phyloP scores from a whole-genome alignment of 495 filamentous ascomycete species.

The Letharia columbiana region DNA sequence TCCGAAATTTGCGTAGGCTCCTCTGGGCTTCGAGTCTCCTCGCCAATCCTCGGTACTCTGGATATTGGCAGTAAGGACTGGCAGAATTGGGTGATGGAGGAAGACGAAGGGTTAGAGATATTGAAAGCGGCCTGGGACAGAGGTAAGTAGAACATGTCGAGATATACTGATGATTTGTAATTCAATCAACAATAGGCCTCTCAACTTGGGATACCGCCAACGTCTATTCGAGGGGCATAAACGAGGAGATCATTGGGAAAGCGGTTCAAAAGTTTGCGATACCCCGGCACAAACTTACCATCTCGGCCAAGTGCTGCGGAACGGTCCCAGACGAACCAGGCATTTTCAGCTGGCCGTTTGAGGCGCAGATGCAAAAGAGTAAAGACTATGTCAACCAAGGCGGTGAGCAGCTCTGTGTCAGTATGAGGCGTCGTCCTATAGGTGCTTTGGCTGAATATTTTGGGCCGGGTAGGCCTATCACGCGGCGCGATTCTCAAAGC shows the following conservation, averaged over 20 bases:
- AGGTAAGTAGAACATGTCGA: not conserved
- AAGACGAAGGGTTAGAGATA: conserved; percentile 32
- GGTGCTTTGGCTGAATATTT: no score
- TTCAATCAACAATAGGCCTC: no score
- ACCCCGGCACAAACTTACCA: conserved; percentile 34
- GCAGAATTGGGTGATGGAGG: conserved; percentile 35
- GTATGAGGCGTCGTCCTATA: no score
- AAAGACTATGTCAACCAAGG: conserved; percentile 39
- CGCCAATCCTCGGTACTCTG: conserved; percentile 40
- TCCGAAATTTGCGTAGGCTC: not conserved
- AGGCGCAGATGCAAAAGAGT: conserved; percentile 26
- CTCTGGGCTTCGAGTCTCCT: conserved; percentile 36
- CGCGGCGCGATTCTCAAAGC: not conserved
- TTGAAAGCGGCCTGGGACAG: conserved; percentile 5
- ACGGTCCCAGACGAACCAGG: conserved; percentile 32
- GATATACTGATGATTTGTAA: no score
- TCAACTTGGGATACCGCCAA: conserved; percentile 36
- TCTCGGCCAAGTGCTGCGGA: conserved; percentile 37
- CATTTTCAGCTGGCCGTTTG: conserved; percentile 23
- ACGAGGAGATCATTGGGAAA: conserved; percentile 37
- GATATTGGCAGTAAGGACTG: conserved; percentile 34
- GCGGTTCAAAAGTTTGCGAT: conserved; percentile 37
- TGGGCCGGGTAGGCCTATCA: conserved; percentile 1
- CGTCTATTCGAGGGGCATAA: conserved; percentile 36
- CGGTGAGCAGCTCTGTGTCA: conserved; percentile 12